Conservation (phyloP, 1,139 yeast genomes). For the Kluyveromyces sp. region DNA sequence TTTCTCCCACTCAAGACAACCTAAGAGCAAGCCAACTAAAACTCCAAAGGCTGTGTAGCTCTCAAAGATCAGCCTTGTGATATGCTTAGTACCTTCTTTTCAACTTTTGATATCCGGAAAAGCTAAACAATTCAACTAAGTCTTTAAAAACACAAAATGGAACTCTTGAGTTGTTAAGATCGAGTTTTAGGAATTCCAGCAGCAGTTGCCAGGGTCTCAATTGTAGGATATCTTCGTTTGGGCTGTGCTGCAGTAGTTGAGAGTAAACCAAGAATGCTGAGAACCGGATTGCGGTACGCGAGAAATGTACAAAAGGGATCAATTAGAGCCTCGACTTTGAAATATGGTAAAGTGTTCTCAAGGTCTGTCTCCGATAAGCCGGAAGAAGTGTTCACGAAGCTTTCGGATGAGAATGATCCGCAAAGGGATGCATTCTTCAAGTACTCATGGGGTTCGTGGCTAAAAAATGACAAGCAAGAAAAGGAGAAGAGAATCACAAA, state of each 20-base stretch:
- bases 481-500: slow-evolving; percentile 71
- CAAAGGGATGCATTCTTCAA: slow-evolving; percentile 70
- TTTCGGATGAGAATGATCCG: slow-evolving; percentile 59
- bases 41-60: too few species aligned
- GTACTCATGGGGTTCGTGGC: slow-evolving; percentile 95
- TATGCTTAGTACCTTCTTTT: too few species aligned
- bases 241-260: neutral
- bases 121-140: too few species aligned
- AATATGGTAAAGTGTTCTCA: neutral
- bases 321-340: neutral
- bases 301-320: slow-evolving; percentile 1
- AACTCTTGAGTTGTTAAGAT: too few species aligned
- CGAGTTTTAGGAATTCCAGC: too few species aligned
- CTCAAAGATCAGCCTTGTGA: too few species aligned
- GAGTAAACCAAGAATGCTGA: neutral
- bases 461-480: slow-evolving; percentile 66
- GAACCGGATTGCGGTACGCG: neutral
- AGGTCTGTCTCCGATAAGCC: slow-evolving; percentile 25
- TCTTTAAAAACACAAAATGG: too few species aligned
- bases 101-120: too few species aligned
- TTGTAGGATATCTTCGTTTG: too few species aligned
- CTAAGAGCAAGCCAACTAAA: too few species aligned
- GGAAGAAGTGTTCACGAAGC: slow-evolving; percentile 39
- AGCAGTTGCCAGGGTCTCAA: too few species aligned
- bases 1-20: too few species aligned